A percentile compares a stretch with the other conserved stretches of the same genome.
Evolutionary conservation across 768 basidiomycete genomes (phyloP).

Genomic region (Trametes cingulata): DNA sequence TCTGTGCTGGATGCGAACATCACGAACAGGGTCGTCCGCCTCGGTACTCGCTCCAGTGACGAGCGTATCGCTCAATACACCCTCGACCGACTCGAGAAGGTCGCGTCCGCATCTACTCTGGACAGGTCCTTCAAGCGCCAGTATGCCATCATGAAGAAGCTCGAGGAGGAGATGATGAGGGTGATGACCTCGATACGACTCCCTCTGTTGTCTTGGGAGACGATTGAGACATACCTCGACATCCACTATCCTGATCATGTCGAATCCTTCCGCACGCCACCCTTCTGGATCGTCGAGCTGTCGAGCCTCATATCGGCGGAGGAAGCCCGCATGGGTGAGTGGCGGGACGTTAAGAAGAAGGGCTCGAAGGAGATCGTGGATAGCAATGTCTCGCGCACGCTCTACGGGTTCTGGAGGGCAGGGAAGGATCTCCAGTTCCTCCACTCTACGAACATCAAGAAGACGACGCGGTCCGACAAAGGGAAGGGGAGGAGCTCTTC

Average conservation of each 20-base stretch:
- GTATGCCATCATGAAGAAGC: conserved; percentile 31
- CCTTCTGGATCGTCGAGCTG: conserved; percentile 44
- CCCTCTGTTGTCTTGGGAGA: conserved; percentile 35
- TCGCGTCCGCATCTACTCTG: conserved; percentile 39
- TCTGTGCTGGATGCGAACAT: conserved; percentile 66
- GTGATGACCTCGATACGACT: conserved; percentile 47
- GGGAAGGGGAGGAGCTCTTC: neutral
- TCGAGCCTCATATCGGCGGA: conserved; percentile 2
- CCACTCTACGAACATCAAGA: conserved; percentile 6
- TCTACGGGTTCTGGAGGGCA: conserved; percentile 54
- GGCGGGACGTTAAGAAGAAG: conserved; percentile 15
- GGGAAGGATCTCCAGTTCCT: conserved; percentile 52
- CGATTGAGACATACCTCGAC: conserved; percentile 45
- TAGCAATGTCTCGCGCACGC: conserved; percentile 19
- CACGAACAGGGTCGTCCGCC: conserved; percentile 62
- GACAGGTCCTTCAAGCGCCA: conserved; percentile 36
- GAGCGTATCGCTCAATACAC: conserved; percentile 62
- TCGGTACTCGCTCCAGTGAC: conserved; percentile 65
- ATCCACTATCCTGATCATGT: conserved; percentile 51
- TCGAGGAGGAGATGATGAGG: conserved; percentile 47
- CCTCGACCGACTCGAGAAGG: conserved; percentile 57
- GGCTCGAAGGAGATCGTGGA: conserved; percentile 12
- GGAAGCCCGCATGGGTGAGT: conserved; percentile 16
- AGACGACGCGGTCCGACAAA: neutral
- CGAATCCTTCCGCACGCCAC: conserved; percentile 43